phyloP scores from a whole-genome alignment of 768 basidiomycete genomes.

The Mycena amicta region DNA sequence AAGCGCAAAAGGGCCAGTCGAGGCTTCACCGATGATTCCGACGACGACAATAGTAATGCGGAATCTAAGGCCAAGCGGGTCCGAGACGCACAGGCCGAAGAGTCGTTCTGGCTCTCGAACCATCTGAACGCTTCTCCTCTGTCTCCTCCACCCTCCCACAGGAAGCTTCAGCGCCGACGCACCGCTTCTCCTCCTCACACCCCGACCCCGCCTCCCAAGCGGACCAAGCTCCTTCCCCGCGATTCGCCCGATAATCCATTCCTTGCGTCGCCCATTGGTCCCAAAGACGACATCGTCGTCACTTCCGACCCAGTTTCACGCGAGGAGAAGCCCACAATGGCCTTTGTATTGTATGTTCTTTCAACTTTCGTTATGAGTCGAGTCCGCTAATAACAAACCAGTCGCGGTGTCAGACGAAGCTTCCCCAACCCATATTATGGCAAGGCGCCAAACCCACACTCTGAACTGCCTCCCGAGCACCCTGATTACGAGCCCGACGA shows the following conservation, averaged over 20 bases:
- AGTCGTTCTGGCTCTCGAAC: background rate
- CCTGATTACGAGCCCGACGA: conserved; percentile 46
- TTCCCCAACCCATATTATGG: conserved; percentile 50
- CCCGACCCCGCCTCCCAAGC: background rate
- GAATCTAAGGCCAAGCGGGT: background rate
- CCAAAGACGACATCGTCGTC: conserved; percentile 18
- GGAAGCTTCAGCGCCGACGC: background rate
- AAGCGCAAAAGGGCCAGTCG: background rate
- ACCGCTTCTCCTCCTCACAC: background rate
- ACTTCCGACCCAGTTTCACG: conserved; percentile 15
- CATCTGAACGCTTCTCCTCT: background rate
- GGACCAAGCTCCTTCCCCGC: conserved; percentile 22
- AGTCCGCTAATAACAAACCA: conserved; percentile 24
- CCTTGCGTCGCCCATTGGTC: conserved; percentile 28
- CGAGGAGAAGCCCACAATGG: conserved; percentile 46
- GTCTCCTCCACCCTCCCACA: background rate
- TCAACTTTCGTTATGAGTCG: background rate
- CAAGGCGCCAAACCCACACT: conserved; percentile 29
- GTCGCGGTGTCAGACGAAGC: conserved; percentile 49
- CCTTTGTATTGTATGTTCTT: conserved; percentile 52
- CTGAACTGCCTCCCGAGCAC: conserved; percentile 45
- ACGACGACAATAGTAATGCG: background rate
- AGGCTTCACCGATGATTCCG: background rate
- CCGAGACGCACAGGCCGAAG: background rate
- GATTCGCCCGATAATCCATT: conserved; percentile 59